Base-by-base conservation (phyloP, 1,284 basidiomycete species). In the Tilletia indica region DNA sequence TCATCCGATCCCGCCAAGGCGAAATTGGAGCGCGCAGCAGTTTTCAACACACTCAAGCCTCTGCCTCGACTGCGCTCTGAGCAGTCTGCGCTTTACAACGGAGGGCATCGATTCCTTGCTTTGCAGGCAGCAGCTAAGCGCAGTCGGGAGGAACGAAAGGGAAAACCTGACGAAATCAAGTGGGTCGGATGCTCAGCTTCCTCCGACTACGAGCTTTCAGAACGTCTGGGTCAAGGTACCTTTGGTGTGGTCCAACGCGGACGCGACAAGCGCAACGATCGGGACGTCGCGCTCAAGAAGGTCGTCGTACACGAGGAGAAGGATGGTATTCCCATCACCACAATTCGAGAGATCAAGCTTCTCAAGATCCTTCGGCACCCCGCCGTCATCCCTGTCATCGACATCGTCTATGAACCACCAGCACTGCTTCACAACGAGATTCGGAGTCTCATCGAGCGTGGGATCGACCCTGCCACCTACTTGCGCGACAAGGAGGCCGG, bases 311-410 rank as follows among this genome's bases (percentile, higher is more conserved):
- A 98, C 85, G 94, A 94, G 77, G 93, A 95, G 85, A 94, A 94
- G 82, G 93, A 95, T 84, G 96, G 94, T 68, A 92, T 97, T 85
- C 47, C 51, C 4, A 92, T 98, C 47, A 99, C 97, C 1, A 95
- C 97, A 5, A 87, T 98, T 16, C 90, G 97, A n/a, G 97, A 99
- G 86, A 98, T 99, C 86, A 96, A 96, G 85, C 93, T 98, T 71
- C 87, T 99, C 70, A 99, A 98, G 84, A 89, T 91, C 12, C 87
- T 99, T 74, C 88, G 89, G 31, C 95, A 99, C 81, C 88, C 90
- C 0, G 92, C 91, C 78, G 89, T 99, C 69, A 91, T 99, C 1
- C 89, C 93, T 36, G 90, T 98, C 61, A 85, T 94, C 70, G 94
- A 97, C 84, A 97, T 99, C 91, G 94, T 97, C 0, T 87, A 87